Conservation (phyloP, 108 stramenopile genomes). For the Stephanodiscus triporus region DNA sequence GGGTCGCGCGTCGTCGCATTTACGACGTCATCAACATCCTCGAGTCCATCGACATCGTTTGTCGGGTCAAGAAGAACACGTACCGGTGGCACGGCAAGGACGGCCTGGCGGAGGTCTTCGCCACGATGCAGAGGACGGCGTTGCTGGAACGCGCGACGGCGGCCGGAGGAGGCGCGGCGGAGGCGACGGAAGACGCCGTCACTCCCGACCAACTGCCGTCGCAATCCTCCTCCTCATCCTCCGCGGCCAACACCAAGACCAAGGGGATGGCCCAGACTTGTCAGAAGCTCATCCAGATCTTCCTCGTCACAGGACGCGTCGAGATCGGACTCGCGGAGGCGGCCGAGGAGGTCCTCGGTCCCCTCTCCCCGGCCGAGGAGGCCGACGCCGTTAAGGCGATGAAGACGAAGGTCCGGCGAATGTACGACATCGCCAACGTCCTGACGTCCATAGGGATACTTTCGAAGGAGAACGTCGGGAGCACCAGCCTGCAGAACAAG, state of each 20-base stretch:
- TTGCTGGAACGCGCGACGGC: conserved; percentile 31
- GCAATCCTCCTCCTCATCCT: not conserved
- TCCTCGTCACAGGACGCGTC: conserved; percentile 70
- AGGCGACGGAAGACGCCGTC: not conserved
- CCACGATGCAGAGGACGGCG: conserved; percentile 66
- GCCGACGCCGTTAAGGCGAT: conserved; percentile 43
- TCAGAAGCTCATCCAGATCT: conserved; percentile 87
- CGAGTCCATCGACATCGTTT: conserved; percentile 79
- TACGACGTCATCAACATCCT: conserved; percentile 97
- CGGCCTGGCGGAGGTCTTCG: conserved; percentile 63
- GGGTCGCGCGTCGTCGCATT: conserved; percentile 90
- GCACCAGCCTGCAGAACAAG: conserved; percentile 36
- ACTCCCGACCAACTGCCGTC: not conserved
- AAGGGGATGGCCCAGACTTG: conserved; percentile 82
- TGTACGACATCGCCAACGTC: conserved; percentile 98
- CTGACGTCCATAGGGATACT: conserved; percentile 77
- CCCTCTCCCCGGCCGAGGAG: conserved; percentile 24
- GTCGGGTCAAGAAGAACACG: conserved; percentile 86
- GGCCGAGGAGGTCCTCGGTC: conserved; percentile 78
- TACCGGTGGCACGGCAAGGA: conserved; percentile 87
- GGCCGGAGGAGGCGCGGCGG: conserved; percentile 1
- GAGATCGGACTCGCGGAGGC: conserved; percentile 69
- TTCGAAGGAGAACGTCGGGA: conserved; percentile 65
- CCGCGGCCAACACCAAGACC: conserved; percentile 35
- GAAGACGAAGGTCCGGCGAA: conserved; percentile 94